Base-by-base conservation (phyloP, 768 basidiomycete species). In the Gymnopilus junonius region DNA sequence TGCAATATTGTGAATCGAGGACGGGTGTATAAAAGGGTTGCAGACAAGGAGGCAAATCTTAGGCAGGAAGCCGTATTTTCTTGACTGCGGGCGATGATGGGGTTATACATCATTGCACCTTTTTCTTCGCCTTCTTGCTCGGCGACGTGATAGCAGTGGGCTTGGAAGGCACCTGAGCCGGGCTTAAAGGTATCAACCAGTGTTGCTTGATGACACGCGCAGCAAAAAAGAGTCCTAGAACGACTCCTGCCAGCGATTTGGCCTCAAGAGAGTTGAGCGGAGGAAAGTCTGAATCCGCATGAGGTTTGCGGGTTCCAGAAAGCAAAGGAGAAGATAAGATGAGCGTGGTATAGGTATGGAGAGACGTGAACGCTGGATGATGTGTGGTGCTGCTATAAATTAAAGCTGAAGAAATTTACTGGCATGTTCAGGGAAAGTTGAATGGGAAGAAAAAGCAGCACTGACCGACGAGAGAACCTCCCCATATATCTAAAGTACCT, bases 401-500 rank as follows among this genome's bases (percentile, higher is more conserved):
- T 25, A 75, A 56, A n/a, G 76, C 76, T 78, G 31, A 29, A 40
- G 48, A 53, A 5, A 35, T 7, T 21, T 21, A 29, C 15, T 25
- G 42, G 39, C 50, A 43, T 4, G 65, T 17, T 54, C 23, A 42
- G 20, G 6, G 51, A 37, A 37, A n/a, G 12, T 12, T 55, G 37
- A n/a, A 51, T 39, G 25, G 25, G 31, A 31, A 25, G 12, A 27
- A 29, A 0, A 10, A 37, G 4, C 6, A 15, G 25, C 10, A 73
- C 76, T 58, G 56, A 75, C 76, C 82, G 8, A 80, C 80, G 2
- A 85, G 64, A 8, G 82, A 77, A 39, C 85, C 85, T 58, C 77
- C 83, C 85, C 84, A 85, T 0, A 85, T 69, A 65, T 85, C 85
- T 17, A 85, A 68, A 1, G 79, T 82, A 8, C 74, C 78, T 62